These are phyloP conservation scores for Meira nashicola DNA, from an alignment of 1,284 basidiomycete species.

Conservation along the genomic window DNA sequence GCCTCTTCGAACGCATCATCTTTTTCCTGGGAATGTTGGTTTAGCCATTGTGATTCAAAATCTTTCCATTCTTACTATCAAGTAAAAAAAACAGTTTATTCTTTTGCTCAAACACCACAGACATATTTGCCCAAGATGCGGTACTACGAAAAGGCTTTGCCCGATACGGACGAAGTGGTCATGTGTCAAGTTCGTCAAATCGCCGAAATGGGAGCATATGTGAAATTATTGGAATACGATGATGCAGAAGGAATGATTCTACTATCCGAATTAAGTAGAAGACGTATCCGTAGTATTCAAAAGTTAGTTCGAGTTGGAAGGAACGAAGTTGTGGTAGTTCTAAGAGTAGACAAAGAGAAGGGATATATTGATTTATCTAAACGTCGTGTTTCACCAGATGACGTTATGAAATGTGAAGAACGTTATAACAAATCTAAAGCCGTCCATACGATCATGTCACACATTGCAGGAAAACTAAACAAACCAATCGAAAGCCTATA, in stretches of 20 bases:
- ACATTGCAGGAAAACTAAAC: constrained; percentile 47
- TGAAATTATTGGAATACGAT: constrained; percentile 97
- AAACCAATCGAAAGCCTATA: constrained; percentile 72
- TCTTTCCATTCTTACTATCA: too few species aligned
- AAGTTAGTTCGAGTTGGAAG: constrained; percentile 95
- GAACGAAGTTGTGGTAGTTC: constrained; percentile 97
- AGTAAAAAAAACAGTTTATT: too few species aligned
- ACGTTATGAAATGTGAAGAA: constrained; percentile 97
- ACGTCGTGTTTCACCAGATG: constrained; percentile 96
- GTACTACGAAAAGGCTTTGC: constrained; percentile 51
- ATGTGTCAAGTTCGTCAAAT: constrained; percentile 99
- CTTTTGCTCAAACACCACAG: not conserved
- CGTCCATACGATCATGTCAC: constrained; percentile 49
- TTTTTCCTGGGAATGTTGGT: too few species aligned
- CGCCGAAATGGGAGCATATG: constrained; percentile 99
- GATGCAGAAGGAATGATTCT: constrained; percentile 99
- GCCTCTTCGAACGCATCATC: too few species aligned
- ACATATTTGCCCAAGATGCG: constrained; percentile 33
- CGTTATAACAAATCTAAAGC: constrained; percentile 92
- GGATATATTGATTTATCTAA: constrained; percentile 99
- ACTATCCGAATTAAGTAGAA: constrained; percentile 88
- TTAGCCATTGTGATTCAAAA: too few species aligned
- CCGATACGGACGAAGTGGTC: constrained; percentile 82
- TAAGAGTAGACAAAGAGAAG: constrained; percentile 98
- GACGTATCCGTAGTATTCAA: constrained; percentile 95